phyloP scores from a whole-genome alignment of 257 asterid genomes.

The Jacaranda mimosifolia region DNA sequence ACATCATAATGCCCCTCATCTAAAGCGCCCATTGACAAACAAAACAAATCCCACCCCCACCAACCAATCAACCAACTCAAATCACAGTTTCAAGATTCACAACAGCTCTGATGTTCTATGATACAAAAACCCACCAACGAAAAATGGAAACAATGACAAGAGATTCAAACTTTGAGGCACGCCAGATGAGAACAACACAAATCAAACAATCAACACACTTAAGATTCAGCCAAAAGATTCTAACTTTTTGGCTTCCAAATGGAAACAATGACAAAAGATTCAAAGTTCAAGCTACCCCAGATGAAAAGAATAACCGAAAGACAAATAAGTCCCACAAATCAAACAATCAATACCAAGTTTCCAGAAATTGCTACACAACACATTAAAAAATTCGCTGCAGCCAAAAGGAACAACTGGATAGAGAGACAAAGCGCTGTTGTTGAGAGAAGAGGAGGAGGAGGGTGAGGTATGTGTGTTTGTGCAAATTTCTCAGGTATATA shows the following conservation, averaged over 20 bases:
- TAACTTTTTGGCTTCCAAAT: constrained; percentile 49
- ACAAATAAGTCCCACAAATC: constrained; percentile 14
- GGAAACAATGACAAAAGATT: constrained; percentile 39
- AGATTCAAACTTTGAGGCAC: constrained; percentile 48
- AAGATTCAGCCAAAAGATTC: constrained; percentile 29
- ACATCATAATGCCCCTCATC: constrained; percentile 71
- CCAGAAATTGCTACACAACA: constrained; percentile 1
- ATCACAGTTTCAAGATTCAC: constrained; percentile 30
- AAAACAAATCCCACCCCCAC: constrained; percentile 30
- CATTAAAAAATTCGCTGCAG: background rate
- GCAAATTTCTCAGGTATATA: constrained; percentile 28
- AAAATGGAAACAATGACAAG: constrained; percentile 38
- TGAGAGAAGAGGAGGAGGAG: constrained; percentile 37
- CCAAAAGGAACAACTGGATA: background rate
- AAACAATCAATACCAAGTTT: background rate
- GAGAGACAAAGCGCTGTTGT: constrained; percentile 38
- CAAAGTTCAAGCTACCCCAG: constrained; percentile 47
- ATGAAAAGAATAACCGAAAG: constrained; percentile 32
- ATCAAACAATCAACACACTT: background rate
- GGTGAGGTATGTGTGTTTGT: constrained; percentile 49
- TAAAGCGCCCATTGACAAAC: constrained; percentile 83
- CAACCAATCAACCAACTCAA: background rate
- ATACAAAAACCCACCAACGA: background rate
- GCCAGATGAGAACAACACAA: constrained; percentile 32
- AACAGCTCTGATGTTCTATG: constrained; percentile 19